Percentiles rank a stretch among this genome's conserved stretches.
These are phyloP conservation scores for Cladophialophora immunda DNA, from an alignment of 2,329 filamentous ascomycete genomes.

Conservation along the genomic window DNA sequence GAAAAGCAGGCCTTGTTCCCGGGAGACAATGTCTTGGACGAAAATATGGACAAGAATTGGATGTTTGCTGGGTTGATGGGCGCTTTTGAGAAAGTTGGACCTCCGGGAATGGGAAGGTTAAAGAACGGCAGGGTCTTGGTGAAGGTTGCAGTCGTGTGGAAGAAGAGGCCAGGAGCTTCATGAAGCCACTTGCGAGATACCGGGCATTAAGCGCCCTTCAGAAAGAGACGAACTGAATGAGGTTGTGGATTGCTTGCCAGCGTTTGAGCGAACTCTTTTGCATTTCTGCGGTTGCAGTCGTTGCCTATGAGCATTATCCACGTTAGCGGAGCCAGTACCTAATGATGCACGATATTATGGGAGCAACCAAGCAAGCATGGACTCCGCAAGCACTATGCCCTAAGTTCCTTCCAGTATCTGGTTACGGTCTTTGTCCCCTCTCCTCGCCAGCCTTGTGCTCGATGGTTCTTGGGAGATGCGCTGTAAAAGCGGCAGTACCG, in stretches of 20 bases:
- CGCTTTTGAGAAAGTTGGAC: conserved; percentile 17
- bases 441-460: too few species aligned
- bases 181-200: background rate
- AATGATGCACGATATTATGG: background rate
- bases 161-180: conserved; percentile 10
- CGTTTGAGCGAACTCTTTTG: background rate
- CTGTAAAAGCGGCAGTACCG: too few species aligned
- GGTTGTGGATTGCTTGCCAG: background rate
- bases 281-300: background rate
- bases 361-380: background rate
- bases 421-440: too few species aligned
- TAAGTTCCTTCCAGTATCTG: too few species aligned
- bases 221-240: background rate
- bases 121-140: conserved; percentile 16
- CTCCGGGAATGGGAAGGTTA: background rate
- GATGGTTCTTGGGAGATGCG: too few species aligned
- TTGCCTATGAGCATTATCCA: background rate
- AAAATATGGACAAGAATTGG: conserved; percentile 22
- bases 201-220: background rate
- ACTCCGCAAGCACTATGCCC: background rate
- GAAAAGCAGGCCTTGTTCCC: background rate
- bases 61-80: conserved; percentile 20
- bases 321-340: background rate
- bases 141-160: conserved; percentile 18
- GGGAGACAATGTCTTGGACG: conserved; percentile 10